These are phyloP conservation scores for Beta macrorhiza DNA, from an alignment of 179 eudicot species.

Conservation along the genomic window DNA sequence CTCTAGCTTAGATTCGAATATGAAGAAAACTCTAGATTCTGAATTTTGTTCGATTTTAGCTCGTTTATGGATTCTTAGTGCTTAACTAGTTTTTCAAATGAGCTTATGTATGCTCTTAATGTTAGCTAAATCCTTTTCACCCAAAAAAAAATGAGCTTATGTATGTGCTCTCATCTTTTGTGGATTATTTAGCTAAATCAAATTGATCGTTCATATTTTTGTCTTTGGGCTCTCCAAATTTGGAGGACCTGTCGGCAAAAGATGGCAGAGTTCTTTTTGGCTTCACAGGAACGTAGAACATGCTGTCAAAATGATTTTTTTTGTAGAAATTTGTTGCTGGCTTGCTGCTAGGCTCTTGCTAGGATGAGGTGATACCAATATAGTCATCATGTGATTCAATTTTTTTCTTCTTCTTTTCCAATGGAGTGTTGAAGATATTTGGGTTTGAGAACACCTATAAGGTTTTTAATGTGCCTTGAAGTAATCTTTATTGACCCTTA, in stretches of 20 bases:
- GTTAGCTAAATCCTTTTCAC: no score
- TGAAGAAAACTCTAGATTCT: no score
- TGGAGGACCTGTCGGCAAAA: not conserved
- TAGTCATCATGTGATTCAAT: not conserved
- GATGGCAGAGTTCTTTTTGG: no score
- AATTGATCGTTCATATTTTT: no score
- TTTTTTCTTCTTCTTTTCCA: no score
- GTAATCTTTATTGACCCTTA: no score
- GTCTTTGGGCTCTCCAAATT: not conserved
- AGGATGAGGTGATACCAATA: not conserved
- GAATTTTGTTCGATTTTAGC: no score
- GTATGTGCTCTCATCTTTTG: not conserved
- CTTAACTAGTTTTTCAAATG: not conserved
- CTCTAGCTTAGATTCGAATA: no score
- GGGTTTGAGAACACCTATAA: not conserved
- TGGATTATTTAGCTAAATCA: no score
- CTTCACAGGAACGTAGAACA: not conserved
- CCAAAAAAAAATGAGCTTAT: no score
- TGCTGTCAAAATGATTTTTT: not conserved
- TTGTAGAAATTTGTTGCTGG: not conserved
- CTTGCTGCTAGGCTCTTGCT: not conserved
- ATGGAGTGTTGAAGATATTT: not conserved
- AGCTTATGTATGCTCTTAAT: not conserved
- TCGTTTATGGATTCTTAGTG: not conserved
- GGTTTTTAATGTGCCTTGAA: no score